Evolutionary conservation across 2,329 filamentous ascomycete genomes (phyloP), one percentile per base, ranked within the genome.

Genomic region (Penicillium sp.): DNA sequence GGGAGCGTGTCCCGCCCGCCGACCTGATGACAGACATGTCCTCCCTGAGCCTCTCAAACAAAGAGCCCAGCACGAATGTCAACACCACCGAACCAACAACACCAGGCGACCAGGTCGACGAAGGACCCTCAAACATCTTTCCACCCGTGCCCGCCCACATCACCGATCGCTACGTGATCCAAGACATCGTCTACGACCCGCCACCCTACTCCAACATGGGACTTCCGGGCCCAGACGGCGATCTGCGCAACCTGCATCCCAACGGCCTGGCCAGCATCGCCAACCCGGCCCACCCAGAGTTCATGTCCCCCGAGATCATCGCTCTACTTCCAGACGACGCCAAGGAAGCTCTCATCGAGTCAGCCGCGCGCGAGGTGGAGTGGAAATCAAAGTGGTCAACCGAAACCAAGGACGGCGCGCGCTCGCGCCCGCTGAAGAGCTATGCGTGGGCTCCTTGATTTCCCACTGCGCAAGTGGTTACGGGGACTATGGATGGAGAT

Each of bases 381-480:
- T 97, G 91, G 89, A 89, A 89, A 69, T 76, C 72, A 28, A 81
- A 79, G 56, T 96, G 91, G 90, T 82, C 81, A 14, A 79, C 81
- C 5, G 92, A 96, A 72, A 77, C 70, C 31, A 72, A 79, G 9
- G 82, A 83, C 64, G 79, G 78, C 4, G 50, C 63, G 14, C 62
- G 70, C 18, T 60, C 62, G 14, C 60, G 58, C 9, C 63, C 70
- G 6, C 56, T 65, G 14, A 69, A 72, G 62, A 74, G 70, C 33
- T 74, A 72, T 57, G 64, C 70, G 9, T 74, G 72, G 71, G 69
- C 66, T 55, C 70, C 70, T 33, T 74, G 48, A 38, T n/a, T 41
- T 28, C 18, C 10, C 18, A 27, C 44, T 14, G 30, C n/a, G 4
- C 43, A 16, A n/a, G 16, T 46, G 11, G 33, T 11, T 46, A 27